Evolutionary conservation across 2,329 filamentous ascomycete species (phyloP).

Genomic region (Ceratocystis lukuohia): DNA sequence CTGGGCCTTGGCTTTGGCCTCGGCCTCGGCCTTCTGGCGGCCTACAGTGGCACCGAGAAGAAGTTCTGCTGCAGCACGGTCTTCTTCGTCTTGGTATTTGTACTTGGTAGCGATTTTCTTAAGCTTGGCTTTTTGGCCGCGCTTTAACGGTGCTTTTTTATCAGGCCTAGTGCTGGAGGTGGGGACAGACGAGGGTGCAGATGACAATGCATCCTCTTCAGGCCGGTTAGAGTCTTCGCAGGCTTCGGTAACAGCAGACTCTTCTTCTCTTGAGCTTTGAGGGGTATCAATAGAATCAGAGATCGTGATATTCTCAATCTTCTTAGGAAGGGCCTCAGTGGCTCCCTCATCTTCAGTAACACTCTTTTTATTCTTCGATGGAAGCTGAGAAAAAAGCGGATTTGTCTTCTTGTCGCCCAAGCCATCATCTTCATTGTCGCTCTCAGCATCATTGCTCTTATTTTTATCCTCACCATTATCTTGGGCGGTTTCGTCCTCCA

Average conservation of each 20-base stretch:
- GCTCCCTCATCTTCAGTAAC: background rate
- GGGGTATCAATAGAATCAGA: background rate
- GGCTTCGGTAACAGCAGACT: background rate
- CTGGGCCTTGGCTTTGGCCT: conserved; percentile 51
- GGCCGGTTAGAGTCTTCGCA: conserved; percentile 20
- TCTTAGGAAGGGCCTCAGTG: background rate
- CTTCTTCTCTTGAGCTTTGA: background rate
- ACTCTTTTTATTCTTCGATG: background rate
- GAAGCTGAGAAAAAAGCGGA: conserved; percentile 6
- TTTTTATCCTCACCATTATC: background rate
- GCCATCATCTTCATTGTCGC: background rate
- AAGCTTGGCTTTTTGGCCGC: conserved; percentile 67
- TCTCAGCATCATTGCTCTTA: background rate
- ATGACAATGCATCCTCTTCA: conserved; percentile 14
- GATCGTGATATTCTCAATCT: background rate
- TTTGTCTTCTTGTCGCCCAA: conserved; percentile 6
- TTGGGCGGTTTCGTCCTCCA: conserved; percentile 22
- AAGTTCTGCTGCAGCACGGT: conserved; percentile 67
- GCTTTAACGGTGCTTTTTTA: conserved; percentile 41
- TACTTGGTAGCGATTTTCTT: conserved; percentile 87
- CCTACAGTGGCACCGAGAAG: conserved; percentile 68
- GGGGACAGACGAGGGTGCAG: conserved; percentile 16
- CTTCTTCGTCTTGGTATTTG: conserved; percentile 86
- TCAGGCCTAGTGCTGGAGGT: conserved; percentile 24
- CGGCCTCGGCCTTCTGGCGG: conserved; percentile 53